phyloP scores from a whole-genome alignment of 441 rosid species.

The Erysimum pusillum region DNA sequence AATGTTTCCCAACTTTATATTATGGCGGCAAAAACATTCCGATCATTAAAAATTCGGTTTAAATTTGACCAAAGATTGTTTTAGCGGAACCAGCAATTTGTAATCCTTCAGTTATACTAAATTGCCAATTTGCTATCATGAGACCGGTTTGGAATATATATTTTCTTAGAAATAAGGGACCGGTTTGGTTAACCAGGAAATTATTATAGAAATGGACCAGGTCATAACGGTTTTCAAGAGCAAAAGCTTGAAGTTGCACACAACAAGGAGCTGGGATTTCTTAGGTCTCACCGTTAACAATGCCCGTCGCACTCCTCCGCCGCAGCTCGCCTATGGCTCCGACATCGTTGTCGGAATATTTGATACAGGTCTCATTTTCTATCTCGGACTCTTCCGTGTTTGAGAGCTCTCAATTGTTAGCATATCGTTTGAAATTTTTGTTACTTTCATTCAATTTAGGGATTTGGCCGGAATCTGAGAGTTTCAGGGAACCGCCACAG shows the following conservation, averaged over 20 bases:
- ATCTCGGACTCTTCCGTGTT: neutral
- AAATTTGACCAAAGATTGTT: neutral
- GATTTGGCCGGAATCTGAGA: conserved; percentile 76
- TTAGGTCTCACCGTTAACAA: conserved; percentile 64
- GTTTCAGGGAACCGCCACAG: conserved; percentile 55
- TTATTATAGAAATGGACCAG: conserved; percentile 59
- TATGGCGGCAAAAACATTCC: conserved; percentile 24
- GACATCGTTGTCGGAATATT: conserved; percentile 65
- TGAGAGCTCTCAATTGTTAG: neutral
- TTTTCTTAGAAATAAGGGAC: too few relatives aligned
- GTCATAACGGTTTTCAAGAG: conserved; percentile 72
- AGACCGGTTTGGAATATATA: conserved; percentile 11
- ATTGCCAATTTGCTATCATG: neutral
- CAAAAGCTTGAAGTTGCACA: conserved; percentile 66
- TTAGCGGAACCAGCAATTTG: neutral
- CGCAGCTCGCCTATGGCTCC: conserved; percentile 57
- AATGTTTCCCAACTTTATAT: conserved; percentile 35
- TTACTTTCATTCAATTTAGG: conserved; percentile 50
- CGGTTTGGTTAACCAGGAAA: conserved; percentile 16
- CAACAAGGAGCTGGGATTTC: conserved; percentile 92
- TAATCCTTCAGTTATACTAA: neutral
- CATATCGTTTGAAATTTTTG: neutral
- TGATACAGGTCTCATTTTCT: conserved; percentile 58
- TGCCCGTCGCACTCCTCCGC: conserved; percentile 36
- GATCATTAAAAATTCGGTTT: conserved; percentile 17